Percentiles rank a stretch among this genome's conserved stretches.
These are phyloP conservation scores for Entomortierella parvispora DNA, from an alignment of 192 early-diverging fungal species.

Conservation along the genomic window DNA sequence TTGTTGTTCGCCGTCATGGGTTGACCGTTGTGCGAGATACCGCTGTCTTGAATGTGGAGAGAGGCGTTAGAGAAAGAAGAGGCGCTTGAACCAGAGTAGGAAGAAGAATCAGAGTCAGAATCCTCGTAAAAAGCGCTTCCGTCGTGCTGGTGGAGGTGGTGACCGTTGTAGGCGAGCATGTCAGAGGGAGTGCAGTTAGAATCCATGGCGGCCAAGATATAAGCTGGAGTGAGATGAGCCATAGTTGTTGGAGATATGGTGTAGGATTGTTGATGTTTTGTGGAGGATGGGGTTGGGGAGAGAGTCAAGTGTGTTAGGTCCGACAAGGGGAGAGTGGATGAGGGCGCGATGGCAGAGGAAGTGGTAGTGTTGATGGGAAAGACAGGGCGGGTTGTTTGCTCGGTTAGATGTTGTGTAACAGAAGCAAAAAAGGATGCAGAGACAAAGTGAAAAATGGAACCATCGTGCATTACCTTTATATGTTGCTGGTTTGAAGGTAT, in stretches of 20 bases:
- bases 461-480: neutral
- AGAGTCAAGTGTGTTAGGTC: neutral
- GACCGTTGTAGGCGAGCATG: conserved; percentile 39
- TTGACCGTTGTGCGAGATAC: conserved; percentile 1
- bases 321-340: neutral
- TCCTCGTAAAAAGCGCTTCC: conserved; percentile 23
- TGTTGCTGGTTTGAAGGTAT: neutral
- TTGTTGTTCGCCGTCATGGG: neutral
- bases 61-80: conserved; percentile 34
- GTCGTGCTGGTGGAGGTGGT: conserved; percentile 23
- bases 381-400: neutral
- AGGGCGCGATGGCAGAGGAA: neutral
- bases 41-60: conserved; percentile 5
- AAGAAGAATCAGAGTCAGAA: conserved; percentile 40
- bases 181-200: conserved; percentile 40
- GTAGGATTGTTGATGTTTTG: no score
- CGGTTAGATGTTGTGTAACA: neutral
- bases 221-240: conserved; percentile 32
- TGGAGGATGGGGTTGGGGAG: no score
- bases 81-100: conserved; percentile 34
- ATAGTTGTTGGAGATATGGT: no score
- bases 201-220: conserved; percentile 41
- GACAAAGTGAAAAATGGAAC: neutral
- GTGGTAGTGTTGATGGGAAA: neutral
- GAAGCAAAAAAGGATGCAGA: neutral